Evolutionary conservation across 2,329 filamentous ascomycete genomes (phyloP).

Genomic region (Lojkania enalia): DNA sequence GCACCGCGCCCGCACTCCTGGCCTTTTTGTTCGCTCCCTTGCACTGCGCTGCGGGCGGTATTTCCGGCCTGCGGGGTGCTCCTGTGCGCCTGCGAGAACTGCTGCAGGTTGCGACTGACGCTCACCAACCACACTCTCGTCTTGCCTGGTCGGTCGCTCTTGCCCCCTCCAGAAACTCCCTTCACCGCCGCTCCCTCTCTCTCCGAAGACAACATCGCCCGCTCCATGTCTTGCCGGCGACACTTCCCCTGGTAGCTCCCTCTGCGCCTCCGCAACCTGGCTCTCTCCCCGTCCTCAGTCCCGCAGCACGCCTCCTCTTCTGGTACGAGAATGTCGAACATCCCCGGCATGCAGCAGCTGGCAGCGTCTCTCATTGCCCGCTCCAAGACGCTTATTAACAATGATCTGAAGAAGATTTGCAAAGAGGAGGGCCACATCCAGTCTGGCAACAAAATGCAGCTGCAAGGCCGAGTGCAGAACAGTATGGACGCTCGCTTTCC

Average conservation of each 20-base stretch:
- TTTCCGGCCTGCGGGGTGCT: background rate
- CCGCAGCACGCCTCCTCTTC: conserved; percentile 9
- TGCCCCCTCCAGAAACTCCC: background rate
- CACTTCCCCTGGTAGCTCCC: background rate
- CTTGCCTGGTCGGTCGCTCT: conserved; percentile 1
- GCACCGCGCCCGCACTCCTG: background rate
- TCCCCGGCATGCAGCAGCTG: conserved; percentile 47
- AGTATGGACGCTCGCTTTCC: conserved; percentile 72
- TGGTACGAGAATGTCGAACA: conserved; percentile 35
- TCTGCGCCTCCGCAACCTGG: background rate
- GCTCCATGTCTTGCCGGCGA: conserved; percentile 19
- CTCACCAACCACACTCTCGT: conserved; percentile 12
- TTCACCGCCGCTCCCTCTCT: background rate
- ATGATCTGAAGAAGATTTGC: conserved; percentile 76
- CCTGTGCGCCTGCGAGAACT: conserved; percentile 5
- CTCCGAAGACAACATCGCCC: conserved; percentile 1
- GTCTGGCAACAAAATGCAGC: conserved; percentile 80
- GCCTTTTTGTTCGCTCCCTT: background rate
- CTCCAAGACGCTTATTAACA: conserved; percentile 61
- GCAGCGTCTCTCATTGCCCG: conserved; percentile 45
- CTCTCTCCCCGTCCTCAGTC: conserved; percentile 1
- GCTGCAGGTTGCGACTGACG: conserved; percentile 24
- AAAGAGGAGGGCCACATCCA: conserved; percentile 68
- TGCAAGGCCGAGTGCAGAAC: conserved; percentile 76
- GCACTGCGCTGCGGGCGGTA: background rate